A percentile compares a stretch with the other conserved stretches of the same genome.
Conservation (phyloP, 1,284 basidiomycete genomes). For the Mycocalia duriaeana region DNA sequence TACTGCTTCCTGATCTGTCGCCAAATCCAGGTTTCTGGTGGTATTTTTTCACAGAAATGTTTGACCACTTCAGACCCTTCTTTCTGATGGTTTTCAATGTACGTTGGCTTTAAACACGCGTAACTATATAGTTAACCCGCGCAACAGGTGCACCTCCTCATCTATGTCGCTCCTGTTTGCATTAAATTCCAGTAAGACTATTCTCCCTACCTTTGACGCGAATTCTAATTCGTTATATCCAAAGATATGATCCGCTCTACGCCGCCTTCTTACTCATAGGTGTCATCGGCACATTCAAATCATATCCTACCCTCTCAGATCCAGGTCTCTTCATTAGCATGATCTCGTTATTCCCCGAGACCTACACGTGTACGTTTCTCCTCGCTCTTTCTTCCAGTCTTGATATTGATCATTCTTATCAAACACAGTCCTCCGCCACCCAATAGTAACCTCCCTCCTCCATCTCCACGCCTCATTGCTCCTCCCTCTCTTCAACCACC, state of each 20-base stretch:
- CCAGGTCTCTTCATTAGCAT: conserved; percentile 83
- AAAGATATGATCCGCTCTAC: conserved; percentile 81
- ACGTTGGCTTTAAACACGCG: conserved; percentile 22
- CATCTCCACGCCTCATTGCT: conserved; percentile 85
- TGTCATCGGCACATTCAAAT: conserved; percentile 82
- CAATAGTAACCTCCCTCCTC: conserved; percentile 80
- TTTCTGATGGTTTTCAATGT: conserved; percentile 96
- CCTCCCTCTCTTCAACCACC: conserved; percentile 85
- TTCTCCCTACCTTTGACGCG: not conserved
- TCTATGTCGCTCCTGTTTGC: conserved; percentile 82
- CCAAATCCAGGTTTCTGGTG: conserved; percentile 96
- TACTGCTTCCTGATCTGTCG: conserved; percentile 79
- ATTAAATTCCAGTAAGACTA: conserved; percentile 76
- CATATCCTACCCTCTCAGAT: conserved; percentile 89
- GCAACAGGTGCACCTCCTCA: conserved; percentile 81
- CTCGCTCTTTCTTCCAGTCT: not conserved
- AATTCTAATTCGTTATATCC: not conserved
- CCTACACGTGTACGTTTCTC: conserved; percentile 65
- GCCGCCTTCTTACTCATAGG: conserved; percentile 77
- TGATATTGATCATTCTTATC: conserved; percentile 2
- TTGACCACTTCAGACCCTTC: conserved; percentile 94
- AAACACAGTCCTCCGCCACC: conserved; percentile 74
- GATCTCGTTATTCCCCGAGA: conserved; percentile 80
- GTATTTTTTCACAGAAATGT: conserved; percentile 99
- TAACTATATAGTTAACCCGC: conserved; percentile 3